phyloP scores from a whole-genome alignment of 257 asterid genomes.

The Fraxinus excelsior region DNA sequence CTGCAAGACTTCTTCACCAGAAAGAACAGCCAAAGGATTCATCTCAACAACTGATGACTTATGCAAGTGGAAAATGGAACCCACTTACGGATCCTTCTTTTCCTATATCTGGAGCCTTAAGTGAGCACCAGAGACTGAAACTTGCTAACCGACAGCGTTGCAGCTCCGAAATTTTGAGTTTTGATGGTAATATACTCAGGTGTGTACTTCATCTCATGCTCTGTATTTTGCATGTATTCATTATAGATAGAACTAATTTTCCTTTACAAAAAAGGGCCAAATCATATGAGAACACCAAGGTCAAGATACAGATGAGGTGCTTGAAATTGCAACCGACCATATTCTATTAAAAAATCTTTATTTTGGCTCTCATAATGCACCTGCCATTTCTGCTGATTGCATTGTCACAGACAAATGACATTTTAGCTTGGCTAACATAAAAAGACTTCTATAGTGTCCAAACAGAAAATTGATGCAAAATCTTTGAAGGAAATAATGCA shows the following conservation, averaged over 20 bases:
- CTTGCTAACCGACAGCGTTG: conserved; percentile 88
- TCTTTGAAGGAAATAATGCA: neutral
- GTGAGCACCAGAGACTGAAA: conserved; percentile 84
- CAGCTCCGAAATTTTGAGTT: conserved; percentile 88
- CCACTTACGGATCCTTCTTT: conserved; percentile 64
- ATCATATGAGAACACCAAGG: neutral
- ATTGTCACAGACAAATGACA: neutral
- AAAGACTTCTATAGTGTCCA: neutral
- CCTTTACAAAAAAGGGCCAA: neutral
- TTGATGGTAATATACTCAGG: conserved; percentile 93
- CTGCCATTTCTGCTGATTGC: neutral
- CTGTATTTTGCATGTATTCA: conserved; percentile 9
- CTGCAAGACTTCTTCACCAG: conserved; percentile 89
- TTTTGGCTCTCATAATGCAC: neutral
- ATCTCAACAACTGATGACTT: conserved; percentile 70
- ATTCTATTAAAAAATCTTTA: neutral
- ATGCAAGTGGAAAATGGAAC: conserved; percentile 99
- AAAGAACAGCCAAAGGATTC: conserved; percentile 72
- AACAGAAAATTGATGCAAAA: neutral
- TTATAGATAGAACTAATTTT: neutral
- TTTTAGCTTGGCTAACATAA: neutral
- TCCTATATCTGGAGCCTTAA: conserved; percentile 50
- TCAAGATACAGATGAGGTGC: neutral
- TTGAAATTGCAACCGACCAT: neutral
- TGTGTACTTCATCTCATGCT: conserved; percentile 30